Percentiles rank a stretch among this genome's conserved stretches.
Conservation (phyloP, 2,329 filamentous ascomycete species). For the Lanzia echinophila region DNA sequence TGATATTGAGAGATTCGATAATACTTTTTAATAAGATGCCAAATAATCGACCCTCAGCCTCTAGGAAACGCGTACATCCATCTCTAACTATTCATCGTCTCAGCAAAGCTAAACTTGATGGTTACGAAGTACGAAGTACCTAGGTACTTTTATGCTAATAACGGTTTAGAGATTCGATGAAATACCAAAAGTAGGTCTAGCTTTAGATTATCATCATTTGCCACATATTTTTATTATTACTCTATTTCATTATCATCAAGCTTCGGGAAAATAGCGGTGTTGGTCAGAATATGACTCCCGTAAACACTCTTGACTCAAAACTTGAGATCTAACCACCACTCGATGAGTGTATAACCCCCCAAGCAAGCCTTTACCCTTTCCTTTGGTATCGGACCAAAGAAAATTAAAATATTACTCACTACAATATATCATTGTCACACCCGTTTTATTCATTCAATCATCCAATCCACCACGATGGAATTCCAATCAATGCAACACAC, state of each 20-base stretch:
- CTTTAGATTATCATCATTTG: neutral
- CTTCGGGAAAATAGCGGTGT: neutral
- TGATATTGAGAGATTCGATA: neutral
- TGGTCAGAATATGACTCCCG: neutral
- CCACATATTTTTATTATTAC: neutral
- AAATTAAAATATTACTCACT: slow-evolving; percentile 3
- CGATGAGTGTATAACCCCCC: neutral
- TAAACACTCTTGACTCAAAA: neutral
- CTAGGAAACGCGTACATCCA: slow-evolving; percentile 4
- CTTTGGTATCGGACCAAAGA: neutral
- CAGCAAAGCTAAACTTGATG: too few species aligned
- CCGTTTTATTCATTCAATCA: neutral
- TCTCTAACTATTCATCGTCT: neutral
- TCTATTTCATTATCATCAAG: neutral
- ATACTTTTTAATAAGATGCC: neutral
- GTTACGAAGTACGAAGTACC: too few species aligned
- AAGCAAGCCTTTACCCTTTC: too few species aligned
- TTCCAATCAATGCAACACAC: neutral
- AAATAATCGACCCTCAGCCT: slow-evolving; percentile 14
- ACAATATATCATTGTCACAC: neutral
- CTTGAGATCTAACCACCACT: neutral
- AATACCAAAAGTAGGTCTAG: neutral
- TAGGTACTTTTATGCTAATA: neutral
- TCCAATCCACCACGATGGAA: neutral
- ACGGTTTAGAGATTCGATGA: too few species aligned